phyloP scores from a whole-genome alignment of 2,329 filamentous ascomycete species.

The Trichoderma pleuroti region DNA sequence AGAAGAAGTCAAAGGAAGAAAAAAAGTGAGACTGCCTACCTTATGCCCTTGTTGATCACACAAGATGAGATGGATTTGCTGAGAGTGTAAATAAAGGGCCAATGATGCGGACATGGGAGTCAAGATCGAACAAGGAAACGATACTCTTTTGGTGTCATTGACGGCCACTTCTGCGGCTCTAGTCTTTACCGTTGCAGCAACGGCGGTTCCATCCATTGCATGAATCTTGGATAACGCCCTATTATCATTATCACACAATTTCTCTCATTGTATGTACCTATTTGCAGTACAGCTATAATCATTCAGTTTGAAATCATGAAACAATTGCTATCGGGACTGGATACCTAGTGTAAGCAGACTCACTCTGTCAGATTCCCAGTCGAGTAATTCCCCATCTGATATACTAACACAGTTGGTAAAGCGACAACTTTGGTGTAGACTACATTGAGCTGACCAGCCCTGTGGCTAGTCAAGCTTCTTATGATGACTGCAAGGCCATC shows the following conservation, averaged over 20 bases:
- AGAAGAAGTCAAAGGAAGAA: background rate
- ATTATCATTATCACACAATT: background rate
- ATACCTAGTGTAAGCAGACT: too few species aligned
- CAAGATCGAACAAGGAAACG: background rate
- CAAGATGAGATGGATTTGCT: background rate
- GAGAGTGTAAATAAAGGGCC: background rate
- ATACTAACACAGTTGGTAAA: background rate
- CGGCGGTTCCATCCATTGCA: background rate
- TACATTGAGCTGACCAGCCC: constrained; percentile 73
- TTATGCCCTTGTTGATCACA: background rate
- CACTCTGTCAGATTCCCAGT: too few species aligned
- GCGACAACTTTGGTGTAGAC: constrained; percentile 48
- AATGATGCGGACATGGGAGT: background rate
- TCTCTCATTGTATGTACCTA: background rate
- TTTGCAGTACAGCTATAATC: background rate
- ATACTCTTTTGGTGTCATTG: background rate
- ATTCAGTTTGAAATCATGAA: background rate
- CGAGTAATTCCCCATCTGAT: too few species aligned
- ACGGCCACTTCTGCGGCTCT: background rate
- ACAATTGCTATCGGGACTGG: too few species aligned
- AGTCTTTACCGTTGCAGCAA: background rate
- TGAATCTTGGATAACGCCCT: background rate
- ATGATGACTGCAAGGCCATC: constrained; percentile 80
- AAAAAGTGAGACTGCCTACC: background rate
- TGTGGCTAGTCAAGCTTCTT: constrained; percentile 68